These are phyloP conservation scores for Tuber brumale DNA, from an alignment of 495 filamentous ascomycete species.

Conservation along the genomic window DNA sequence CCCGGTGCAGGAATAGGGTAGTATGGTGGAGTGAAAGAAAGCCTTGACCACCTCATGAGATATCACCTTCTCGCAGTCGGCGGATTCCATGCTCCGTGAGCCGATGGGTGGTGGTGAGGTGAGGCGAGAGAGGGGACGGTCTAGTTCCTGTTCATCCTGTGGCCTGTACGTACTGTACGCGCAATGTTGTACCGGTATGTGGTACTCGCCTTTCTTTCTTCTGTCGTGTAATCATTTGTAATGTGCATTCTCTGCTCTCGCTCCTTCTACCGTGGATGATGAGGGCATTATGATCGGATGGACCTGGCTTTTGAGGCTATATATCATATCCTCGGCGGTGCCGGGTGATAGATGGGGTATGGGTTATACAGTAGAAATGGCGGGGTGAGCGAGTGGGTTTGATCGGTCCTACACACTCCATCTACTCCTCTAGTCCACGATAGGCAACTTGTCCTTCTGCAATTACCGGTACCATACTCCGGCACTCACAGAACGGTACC, in stretches of 20 bases:
- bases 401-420: background rate
- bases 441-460: background rate
- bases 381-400: background rate
- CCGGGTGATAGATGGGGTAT: background rate
- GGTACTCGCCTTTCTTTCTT: background rate
- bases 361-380: background rate
- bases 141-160: background rate
- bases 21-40: background rate
- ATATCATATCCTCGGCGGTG: background rate
- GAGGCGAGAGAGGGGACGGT: background rate
- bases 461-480: background rate
- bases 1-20: background rate
- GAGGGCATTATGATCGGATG: background rate
- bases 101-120: background rate
- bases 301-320: background rate
- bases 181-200: background rate
- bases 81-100: too few relatives aligned
- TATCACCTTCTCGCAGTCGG: background rate
- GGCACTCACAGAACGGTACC: background rate
- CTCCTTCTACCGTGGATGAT: background rate
- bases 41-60: background rate
- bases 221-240: background rate
- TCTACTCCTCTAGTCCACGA: background rate
- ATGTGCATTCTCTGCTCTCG: background rate
- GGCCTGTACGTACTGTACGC: background rate